Percentiles rank a stretch among this genome's conserved stretches.
Conservation (phyloP, 2,329 filamentous ascomycete species). For the Exophiala sp. region DNA sequence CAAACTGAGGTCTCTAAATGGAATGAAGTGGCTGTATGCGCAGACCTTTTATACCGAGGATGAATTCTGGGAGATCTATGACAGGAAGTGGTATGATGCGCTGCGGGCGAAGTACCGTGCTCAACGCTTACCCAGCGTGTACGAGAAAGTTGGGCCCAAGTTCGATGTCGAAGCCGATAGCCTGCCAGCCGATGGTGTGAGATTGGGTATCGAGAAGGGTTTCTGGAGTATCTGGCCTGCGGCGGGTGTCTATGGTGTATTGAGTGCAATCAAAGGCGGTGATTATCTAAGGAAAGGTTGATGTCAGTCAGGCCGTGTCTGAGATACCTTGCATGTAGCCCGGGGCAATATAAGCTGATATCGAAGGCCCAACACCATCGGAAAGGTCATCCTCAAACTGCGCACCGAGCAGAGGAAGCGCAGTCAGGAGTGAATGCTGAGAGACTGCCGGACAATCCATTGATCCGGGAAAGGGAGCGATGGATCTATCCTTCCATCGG, state of each 20-base stretch:
- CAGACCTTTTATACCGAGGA: conserved; percentile 72
- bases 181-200: conserved; percentile 5
- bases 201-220: conserved; percentile 18
- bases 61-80: conserved; percentile 43
- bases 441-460: too few relatives aligned
- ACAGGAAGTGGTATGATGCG: conserved; percentile 36
- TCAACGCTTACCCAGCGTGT: conserved; percentile 33
- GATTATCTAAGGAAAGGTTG: conserved; percentile 26
- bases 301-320: conserved; percentile 21
- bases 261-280: conserved; percentile 24
- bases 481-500: too few relatives aligned
- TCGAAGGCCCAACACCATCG: too few relatives aligned
- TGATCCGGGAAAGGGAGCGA: too few relatives aligned
- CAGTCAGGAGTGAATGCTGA: too few relatives aligned
- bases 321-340: not conserved
- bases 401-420: too few relatives aligned
- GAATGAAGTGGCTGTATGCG: conserved; percentile 82
- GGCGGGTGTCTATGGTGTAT: conserved; percentile 24
- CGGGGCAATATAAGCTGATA: not conserved
- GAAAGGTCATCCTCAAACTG: too few relatives aligned
- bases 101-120: conserved; percentile 39
- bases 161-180: conserved; percentile 32
- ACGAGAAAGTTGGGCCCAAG: conserved; percentile 34
- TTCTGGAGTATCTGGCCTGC: conserved; percentile 26
- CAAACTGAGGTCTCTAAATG: conserved; percentile 62